These are phyloP conservation scores for Nakazawaea holstii DNA, from an alignment of 805 yeast species.

Conservation along the genomic window DNA sequence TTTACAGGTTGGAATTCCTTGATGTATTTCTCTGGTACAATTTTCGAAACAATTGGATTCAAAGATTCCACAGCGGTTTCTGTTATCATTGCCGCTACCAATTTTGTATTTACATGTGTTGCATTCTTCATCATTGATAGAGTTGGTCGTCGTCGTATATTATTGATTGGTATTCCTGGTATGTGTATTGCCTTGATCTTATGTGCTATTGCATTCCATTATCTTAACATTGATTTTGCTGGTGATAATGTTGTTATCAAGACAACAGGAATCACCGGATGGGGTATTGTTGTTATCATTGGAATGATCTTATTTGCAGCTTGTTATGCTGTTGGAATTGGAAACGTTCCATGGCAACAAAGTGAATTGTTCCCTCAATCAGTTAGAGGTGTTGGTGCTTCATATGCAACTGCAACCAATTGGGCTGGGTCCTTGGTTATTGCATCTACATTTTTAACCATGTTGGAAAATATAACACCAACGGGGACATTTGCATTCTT, in stretches of 20 bases:
- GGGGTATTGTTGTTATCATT: conserved; percentile 85
- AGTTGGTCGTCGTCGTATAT: conserved; percentile 82
- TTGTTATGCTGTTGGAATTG: conserved; percentile 89
- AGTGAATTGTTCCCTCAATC: conserved; percentile 91
- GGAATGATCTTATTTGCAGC: conserved; percentile 87
- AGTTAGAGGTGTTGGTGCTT: conserved; percentile 89
- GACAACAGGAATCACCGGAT: conserved; percentile 51
- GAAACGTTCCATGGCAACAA: conserved; percentile 98
- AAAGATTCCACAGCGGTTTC: conserved; percentile 90
- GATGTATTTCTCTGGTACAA: conserved; percentile 92
- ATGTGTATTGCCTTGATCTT: conserved; percentile 74
- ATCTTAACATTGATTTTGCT: conserved; percentile 55
- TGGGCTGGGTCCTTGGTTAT: conserved; percentile 94
- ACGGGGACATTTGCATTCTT: conserved; percentile 91
- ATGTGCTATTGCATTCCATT: conserved; percentile 91
- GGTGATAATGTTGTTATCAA: conserved; percentile 36
- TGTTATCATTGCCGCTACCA: conserved; percentile 88
- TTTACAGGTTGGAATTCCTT: conserved; percentile 95
- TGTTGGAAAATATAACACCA: conserved; percentile 90
- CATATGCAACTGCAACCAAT: conserved; percentile 86
- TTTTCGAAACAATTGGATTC: conserved; percentile 89
- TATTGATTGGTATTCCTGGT: conserved; percentile 77
- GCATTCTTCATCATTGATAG: conserved; percentile 85
- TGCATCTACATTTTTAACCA: conserved; percentile 88
- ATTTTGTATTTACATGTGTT: conserved; percentile 78